Evolutionary conservation across 148 eudicot genomes (phyloP).

Genomic region (Talinum fruticosum): DNA sequence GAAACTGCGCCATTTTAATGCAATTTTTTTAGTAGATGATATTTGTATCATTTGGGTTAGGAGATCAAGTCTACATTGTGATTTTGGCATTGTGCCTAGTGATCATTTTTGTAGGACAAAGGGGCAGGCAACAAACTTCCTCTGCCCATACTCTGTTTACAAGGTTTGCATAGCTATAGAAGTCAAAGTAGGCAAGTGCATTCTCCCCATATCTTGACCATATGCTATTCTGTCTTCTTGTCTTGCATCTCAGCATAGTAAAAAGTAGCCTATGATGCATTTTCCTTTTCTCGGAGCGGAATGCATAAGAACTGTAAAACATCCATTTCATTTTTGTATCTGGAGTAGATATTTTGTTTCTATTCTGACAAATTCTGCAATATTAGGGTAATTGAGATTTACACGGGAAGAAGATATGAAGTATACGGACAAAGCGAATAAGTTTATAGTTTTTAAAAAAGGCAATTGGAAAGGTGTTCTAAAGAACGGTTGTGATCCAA

Average conservation of each 20-base stretch:
- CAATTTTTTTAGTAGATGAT: background rate
- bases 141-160: conserved; percentile 1
- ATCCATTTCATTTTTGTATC: background rate
- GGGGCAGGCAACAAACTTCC: background rate
- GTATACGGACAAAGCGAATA: too few species aligned
- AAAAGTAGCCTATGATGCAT: background rate
- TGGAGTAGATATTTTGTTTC: background rate
- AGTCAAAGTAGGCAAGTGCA: background rate
- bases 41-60: background rate
- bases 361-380: too few species aligned
- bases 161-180: background rate
- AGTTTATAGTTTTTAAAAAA: background rate
- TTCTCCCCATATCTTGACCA: conserved; percentile 9
- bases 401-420: too few species aligned
- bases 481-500: background rate
- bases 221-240: background rate
- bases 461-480: background rate
- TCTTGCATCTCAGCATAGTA: background rate
- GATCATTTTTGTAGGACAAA: background rate
- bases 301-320: background rate
- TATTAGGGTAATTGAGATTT: background rate
- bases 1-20: background rate
- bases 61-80: background rate
- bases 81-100: background rate
- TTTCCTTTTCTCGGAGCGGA: background rate